Conservation (phyloP, 192 early-diverging fungal genomes). For the Funneliformis geosporum region DNA sequence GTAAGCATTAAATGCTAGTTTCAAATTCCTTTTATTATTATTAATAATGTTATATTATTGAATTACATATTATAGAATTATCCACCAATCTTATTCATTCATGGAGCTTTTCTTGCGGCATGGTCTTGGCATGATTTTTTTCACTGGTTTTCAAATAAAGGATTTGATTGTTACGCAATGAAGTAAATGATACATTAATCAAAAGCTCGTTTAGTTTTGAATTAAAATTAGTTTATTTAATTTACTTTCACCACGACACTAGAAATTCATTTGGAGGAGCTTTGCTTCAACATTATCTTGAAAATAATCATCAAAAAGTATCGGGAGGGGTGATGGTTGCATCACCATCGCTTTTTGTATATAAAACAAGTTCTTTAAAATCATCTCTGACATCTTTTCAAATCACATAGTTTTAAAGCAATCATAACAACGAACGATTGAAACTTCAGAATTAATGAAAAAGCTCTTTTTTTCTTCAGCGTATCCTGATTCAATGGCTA, state of each 20-base stretch:
- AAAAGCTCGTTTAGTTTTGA: too few species aligned
- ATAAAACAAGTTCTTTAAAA: not conserved
- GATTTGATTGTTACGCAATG: not conserved
- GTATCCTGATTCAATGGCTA: not conserved
- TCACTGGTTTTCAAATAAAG: not conserved
- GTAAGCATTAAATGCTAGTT: too few species aligned
- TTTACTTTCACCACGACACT: not conserved
- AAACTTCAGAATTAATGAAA: not conserved
- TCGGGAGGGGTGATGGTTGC: not conserved
- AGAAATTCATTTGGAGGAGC: not conserved
- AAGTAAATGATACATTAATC: not conserved
- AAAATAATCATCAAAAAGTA: not conserved
- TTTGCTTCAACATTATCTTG: not conserved
- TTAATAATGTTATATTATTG: too few species aligned
- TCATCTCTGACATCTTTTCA: too few species aligned
- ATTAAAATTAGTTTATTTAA: not conserved
- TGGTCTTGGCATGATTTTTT: not conserved
- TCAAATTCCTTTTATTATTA: too few species aligned
- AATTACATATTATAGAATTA: too few species aligned
- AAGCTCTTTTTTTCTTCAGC: not conserved
- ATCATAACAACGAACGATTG: not conserved
- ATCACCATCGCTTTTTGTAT: not conserved
- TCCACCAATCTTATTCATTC: not conserved
- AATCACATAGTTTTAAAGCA: not conserved
- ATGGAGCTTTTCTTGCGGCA: not conserved